These are phyloP conservation scores for Neonectria magnoliae DNA, from an alignment of 2,329 filamentous ascomycete species.

Conservation along the genomic window DNA sequence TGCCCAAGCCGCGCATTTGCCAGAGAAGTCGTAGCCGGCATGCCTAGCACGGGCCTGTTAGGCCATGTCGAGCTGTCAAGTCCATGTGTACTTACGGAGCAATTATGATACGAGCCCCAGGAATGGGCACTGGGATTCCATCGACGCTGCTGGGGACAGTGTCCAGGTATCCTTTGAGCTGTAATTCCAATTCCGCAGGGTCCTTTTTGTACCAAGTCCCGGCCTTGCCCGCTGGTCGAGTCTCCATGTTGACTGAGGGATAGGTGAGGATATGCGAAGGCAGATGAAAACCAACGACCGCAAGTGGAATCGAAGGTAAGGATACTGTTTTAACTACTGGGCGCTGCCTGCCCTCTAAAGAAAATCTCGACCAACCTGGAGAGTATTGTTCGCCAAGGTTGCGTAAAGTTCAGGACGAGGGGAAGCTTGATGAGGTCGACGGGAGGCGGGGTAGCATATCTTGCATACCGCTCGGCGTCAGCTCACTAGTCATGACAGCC, in stretches of 20 bases:
- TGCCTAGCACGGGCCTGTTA: conserved; percentile 66
- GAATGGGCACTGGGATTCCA: conserved; percentile 69
- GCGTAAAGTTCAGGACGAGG: neutral
- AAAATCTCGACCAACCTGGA: neutral
- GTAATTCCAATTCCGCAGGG: conserved; percentile 64
- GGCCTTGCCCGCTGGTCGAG: conserved; percentile 75
- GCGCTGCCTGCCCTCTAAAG: too few relatives aligned
- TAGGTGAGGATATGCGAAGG: too few relatives aligned
- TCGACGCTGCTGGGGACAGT: conserved; percentile 74
- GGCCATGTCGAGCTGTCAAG: fast-evolving
- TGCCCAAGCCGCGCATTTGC: conserved; percentile 91
- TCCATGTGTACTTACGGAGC: conserved; percentile 75
- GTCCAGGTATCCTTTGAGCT: conserved; percentile 81
- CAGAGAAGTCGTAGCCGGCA: conserved; percentile 93
- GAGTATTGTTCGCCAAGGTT: neutral
- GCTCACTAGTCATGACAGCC: conserved; percentile 3
- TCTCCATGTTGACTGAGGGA: conserved; percentile 29
- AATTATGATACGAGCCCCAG: conserved; percentile 85
- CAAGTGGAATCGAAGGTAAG: too few relatives aligned
- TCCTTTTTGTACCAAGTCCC: conserved; percentile 86
- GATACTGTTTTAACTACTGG: too few relatives aligned
- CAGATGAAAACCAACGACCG: too few relatives aligned
- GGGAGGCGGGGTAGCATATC: neutral
- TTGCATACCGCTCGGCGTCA: neutral
- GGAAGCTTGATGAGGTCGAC: neutral